These are phyloP conservation scores for Ophiostoma montium DNA, from an alignment of 2,329 filamentous ascomycete species.

Conservation along the genomic window DNA sequence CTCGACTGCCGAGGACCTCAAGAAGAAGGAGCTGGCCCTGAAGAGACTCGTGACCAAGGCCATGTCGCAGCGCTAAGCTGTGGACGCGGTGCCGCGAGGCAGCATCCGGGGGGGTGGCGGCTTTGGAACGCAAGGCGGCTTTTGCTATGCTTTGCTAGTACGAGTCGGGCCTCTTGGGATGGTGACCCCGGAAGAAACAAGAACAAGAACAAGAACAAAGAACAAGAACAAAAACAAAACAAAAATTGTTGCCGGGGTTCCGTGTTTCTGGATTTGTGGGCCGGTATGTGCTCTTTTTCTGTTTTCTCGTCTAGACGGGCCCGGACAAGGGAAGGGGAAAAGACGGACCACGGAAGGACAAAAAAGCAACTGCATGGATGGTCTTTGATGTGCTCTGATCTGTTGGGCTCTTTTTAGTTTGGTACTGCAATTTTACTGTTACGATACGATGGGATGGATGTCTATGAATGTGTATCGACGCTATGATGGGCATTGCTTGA, in stretches of 20 bases:
- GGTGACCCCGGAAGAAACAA: not conserved
- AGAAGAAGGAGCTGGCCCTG: conserved; percentile 98
- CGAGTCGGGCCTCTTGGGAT: too few relatives aligned
- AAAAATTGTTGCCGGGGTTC: not conserved
- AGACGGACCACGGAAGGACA: not conserved
- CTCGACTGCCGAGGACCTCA: conserved; percentile 79
- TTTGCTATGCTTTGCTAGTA: too few relatives aligned
- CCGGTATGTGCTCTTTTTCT: not conserved
- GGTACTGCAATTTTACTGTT: not conserved
- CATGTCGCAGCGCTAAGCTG: conserved; percentile 69
- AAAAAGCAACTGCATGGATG: conserved; percentile 1
- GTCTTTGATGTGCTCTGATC: not conserved
- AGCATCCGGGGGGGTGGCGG: not conserved
- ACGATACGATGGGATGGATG: not conserved
- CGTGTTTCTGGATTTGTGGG: not conserved
- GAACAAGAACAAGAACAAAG: not conserved
- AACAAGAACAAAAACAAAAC: conserved; percentile 1
- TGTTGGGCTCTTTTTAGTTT: not conserved
- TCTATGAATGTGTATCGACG: too few relatives aligned
- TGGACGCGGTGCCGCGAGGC: not conserved
- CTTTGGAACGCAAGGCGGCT: not conserved
- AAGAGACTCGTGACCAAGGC: conserved; percentile 98
- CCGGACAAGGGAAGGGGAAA: too few relatives aligned
- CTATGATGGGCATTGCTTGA: too few relatives aligned
- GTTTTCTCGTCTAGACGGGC: not conserved